A percentile compares a stretch with the other conserved stretches of the same genome.
Conservation (phyloP, 2,329 filamentous ascomycete species). For the Xylariomycetidae sp. region DNA sequence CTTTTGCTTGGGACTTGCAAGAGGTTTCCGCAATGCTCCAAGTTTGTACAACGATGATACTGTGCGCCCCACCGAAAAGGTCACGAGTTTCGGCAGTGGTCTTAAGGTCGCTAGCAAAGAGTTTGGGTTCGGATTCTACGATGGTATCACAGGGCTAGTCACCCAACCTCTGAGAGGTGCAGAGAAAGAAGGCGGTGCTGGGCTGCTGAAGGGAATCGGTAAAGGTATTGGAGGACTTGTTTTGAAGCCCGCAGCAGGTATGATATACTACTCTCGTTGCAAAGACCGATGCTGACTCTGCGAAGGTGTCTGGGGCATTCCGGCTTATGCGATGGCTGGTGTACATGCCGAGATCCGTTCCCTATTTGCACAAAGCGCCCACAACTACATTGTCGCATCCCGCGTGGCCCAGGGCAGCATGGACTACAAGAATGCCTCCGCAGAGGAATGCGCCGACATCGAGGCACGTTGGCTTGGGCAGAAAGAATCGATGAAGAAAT, state of each 20-base stretch:
- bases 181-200: constrained; percentile 55
- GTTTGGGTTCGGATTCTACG: constrained; percentile 70
- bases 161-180: constrained; percentile 70
- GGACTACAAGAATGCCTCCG: constrained; percentile 49
- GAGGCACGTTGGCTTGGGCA: constrained; percentile 58
- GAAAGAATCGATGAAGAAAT: constrained; percentile 54
- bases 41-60: constrained; percentile 80
- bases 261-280: too few species aligned
- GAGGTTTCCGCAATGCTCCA: constrained; percentile 84
- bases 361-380: constrained; percentile 61
- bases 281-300: too few species aligned
- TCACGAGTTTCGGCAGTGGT: constrained; percentile 71
- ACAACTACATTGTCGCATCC: constrained; percentile 75
- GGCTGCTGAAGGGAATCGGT: constrained; percentile 72
- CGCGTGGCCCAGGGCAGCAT: constrained; percentile 69
- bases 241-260: constrained; percentile 74
- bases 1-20: constrained; percentile 73
- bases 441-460: constrained; percentile 58
- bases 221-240: constrained; percentile 79
- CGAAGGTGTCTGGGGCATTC: constrained; percentile 59
- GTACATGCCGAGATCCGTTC: constrained; percentile 72
- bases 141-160: constrained; percentile 74
- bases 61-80: constrained; percentile 70
- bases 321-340: constrained; percentile 78
- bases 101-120: constrained; percentile 73